These are phyloP conservation scores for Kokia cookei DNA, from an alignment of 441 rosid genomes.

Conservation along the genomic window DNA sequence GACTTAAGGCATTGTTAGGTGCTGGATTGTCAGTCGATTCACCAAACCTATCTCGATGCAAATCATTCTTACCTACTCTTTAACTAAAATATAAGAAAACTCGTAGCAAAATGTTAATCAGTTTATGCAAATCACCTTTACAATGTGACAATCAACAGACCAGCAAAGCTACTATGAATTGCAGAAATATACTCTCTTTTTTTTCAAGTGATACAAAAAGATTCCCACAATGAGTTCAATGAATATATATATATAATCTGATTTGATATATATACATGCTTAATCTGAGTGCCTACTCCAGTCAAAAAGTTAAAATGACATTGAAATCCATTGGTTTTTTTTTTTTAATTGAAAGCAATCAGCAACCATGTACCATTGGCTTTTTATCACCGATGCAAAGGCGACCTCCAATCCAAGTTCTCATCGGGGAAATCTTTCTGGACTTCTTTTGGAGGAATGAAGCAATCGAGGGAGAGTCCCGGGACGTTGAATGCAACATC, in stretches of 20 bases:
- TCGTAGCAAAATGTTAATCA: not conserved
- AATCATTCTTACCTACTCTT: not conserved
- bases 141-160: no score
- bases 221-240: not conserved
- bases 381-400: constrained; percentile 12
- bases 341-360: not conserved
- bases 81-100: not conserved
- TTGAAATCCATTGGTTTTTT: not conserved
- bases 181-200: not conserved
- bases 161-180: not conserved
- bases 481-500: constrained; percentile 81
- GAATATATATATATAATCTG: not conserved
- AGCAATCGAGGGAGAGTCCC: constrained; percentile 74
- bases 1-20: not conserved
- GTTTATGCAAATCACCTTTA: no score
- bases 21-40: not conserved
- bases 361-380: not conserved
- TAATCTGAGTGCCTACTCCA: not conserved
- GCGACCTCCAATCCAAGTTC: constrained; percentile 29
- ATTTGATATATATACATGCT: not conserved
- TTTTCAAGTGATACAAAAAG: not conserved
- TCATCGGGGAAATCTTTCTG: constrained; percentile 36
- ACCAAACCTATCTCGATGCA: not conserved
- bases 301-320: constrained; percentile 4
- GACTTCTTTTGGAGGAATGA: constrained; percentile 78